Percentiles rank a stretch among this genome's conserved stretches.
These are phyloP conservation scores for Neofusicoccum ribis DNA, from an alignment of 2,329 filamentous ascomycete species.

Conservation along the genomic window DNA sequence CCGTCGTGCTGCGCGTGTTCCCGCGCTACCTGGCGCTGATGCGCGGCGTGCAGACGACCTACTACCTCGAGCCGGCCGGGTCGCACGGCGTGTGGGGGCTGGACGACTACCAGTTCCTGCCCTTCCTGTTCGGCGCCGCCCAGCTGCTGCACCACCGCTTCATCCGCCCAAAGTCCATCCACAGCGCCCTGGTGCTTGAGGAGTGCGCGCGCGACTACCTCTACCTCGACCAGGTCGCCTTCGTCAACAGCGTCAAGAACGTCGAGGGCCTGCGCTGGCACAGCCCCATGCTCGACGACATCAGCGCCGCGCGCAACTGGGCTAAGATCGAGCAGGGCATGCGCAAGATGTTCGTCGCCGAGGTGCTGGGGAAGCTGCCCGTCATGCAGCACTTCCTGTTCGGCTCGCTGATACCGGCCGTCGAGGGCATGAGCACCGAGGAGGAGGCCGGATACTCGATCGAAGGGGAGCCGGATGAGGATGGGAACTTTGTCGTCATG, in stretches of 20 bases:
- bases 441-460: conserved; percentile 49
- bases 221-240: conserved; percentile 88
- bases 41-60: conserved; percentile 83
- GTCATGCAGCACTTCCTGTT: conserved; percentile 99
- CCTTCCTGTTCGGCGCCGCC: conserved; percentile 52
- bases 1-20: conserved; percentile 77
- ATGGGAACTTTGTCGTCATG: conserved; percentile 62
- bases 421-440: conserved; percentile 74
- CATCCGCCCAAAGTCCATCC: conserved; percentile 62
- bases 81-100: conserved; percentile 55
- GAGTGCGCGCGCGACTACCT: conserved; percentile 82
- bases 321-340: conserved; percentile 90
- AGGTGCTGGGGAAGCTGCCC: conserved; percentile 88
- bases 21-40: conserved; percentile 80
- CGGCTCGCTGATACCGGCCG: conserved; percentile 78
- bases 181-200: conserved; percentile 83
- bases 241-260: conserved; percentile 95
- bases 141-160: conserved; percentile 66
- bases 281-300: conserved; percentile 97
- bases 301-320: conserved; percentile 87
- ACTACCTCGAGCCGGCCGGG: conserved; percentile 83
- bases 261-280: conserved; percentile 95
- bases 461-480: conserved; percentile 47
- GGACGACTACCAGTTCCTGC: conserved; percentile 56
- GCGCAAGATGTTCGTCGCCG: conserved; percentile 93